These are phyloP conservation scores for Globisporangium middletonii DNA, from an alignment of 352 stramenopile genomes.

Conservation along the genomic window DNA sequence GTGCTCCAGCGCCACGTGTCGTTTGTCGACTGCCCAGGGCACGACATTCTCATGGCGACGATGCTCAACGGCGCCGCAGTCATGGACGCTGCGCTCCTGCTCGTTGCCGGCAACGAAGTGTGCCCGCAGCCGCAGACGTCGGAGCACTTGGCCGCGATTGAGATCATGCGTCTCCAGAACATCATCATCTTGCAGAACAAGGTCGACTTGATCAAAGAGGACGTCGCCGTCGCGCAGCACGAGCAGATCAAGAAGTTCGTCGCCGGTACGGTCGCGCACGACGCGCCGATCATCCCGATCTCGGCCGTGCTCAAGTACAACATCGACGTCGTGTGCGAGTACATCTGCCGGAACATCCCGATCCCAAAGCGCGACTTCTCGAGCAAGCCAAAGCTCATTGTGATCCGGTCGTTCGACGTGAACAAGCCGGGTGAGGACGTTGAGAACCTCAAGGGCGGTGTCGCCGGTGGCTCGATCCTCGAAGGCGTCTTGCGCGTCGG, in stretches of 20 bases:
- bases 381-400: slow-evolving; percentile 96
- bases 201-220: slow-evolving; percentile 99
- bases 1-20: slow-evolving; percentile 95
- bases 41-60: slow-evolving; percentile 99
- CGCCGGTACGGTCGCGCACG: slow-evolving; percentile 89
- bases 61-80: slow-evolving; percentile 99
- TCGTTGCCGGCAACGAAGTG: slow-evolving; percentile 97
- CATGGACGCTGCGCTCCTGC: slow-evolving; percentile 99
- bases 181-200: slow-evolving; percentile 99
- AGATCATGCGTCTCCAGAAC: slow-evolving; percentile 99
- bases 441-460: slow-evolving; percentile 93
- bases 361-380: slow-evolving; percentile 98
- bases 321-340: slow-evolving; percentile 99
- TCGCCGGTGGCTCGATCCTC: slow-evolving; percentile 91
- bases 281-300: slow-evolving; percentile 99
- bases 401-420: slow-evolving; percentile 99
- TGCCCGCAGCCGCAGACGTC: slow-evolving; percentile 99
- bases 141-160: slow-evolving; percentile 99
- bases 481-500: slow-evolving; percentile 96
- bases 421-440: slow-evolving; percentile 99
- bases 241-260: slow-evolving; percentile 95
- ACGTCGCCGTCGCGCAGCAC: slow-evolving; percentile 96
- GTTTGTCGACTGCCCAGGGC: slow-evolving; percentile 99
- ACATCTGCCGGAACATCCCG: slow-evolving; percentile 98
- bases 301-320: slow-evolving; percentile 99